These are phyloP conservation scores for Ustilago tritici DNA, from an alignment of 1,284 basidiomycete species.

Conservation along the genomic window DNA sequence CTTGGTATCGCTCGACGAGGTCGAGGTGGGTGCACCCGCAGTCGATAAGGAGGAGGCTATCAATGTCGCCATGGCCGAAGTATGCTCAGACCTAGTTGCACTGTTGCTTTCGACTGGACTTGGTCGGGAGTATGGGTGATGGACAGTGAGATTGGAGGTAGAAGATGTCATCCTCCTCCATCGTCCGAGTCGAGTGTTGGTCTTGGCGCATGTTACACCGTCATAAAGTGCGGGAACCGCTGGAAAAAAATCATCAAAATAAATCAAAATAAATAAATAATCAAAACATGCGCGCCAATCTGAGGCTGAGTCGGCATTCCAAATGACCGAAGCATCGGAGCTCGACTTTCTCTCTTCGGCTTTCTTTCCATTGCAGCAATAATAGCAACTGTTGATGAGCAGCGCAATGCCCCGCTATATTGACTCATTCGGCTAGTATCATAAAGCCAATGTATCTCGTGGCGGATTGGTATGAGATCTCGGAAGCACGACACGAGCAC, in stretches of 20 bases:
- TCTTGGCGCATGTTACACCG: too few relatives aligned
- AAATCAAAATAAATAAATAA: not conserved
- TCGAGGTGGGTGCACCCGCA: conserved; percentile 7
- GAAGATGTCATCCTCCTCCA: too few relatives aligned
- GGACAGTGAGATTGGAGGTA: not conserved
- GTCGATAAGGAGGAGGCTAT: conserved; percentile 12
- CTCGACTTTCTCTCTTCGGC: not conserved
- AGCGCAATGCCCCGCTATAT: too few relatives aligned
- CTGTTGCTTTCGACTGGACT: too few relatives aligned
- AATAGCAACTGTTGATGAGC: too few relatives aligned
- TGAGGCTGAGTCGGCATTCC: conserved; percentile 18
- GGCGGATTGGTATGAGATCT: not conserved
- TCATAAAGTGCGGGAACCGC: not conserved
- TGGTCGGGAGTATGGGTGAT: too few relatives aligned
- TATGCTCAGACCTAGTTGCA: too few relatives aligned
- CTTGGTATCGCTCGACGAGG: conserved; percentile 24
- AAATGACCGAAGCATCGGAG: conserved; percentile 26
- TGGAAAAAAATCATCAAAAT: not conserved
- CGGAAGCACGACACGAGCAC: not conserved
- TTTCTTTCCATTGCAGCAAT: not conserved
- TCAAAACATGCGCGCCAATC: conserved; percentile 2
- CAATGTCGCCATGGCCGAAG: conserved; percentile 8
- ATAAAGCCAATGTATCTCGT: too few relatives aligned
- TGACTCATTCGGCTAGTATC: too few relatives aligned
- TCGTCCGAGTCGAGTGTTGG: conserved; percentile 4